Evolutionary conservation across 345 rosid genomes (phyloP).

Genomic region (Boechera stricta): DNA sequence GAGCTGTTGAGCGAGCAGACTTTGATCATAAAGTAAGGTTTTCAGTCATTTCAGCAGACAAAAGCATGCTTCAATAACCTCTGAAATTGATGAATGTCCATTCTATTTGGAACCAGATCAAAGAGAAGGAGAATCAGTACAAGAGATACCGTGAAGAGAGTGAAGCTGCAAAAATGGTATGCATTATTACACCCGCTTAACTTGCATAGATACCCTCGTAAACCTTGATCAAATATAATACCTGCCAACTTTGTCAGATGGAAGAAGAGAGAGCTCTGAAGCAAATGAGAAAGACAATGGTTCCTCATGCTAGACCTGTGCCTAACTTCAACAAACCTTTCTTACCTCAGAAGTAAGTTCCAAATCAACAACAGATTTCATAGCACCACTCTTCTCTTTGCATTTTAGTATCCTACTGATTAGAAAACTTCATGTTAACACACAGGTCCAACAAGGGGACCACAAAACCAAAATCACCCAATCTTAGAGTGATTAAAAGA

Average conservation of each 20-base stretch:
- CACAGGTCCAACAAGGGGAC: constrained; percentile 69
- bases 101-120: constrained; percentile 59
- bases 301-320: constrained; percentile 86
- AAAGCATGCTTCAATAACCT: constrained; percentile 1
- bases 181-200: neutral
- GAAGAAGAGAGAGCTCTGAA: constrained; percentile 93
- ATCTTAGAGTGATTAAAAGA: constrained; percentile 48
- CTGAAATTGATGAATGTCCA: neutral
- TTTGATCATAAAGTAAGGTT: constrained; percentile 82
- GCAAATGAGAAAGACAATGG: constrained; percentile 89
- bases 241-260: constrained; percentile 51
- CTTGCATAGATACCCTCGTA: neutral
- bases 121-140: constrained; percentile 81
- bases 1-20: constrained; percentile 86
- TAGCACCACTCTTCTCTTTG: neutral
- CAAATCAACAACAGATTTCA: neutral
- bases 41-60: constrained; percentile 11
- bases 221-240: neutral
- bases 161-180: constrained; percentile 85
- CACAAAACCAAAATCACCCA: constrained; percentile 83
- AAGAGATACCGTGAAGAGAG: constrained; percentile 96
- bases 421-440: neutral
- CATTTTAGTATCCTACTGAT: neutral
- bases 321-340: constrained; percentile 89
- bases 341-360: constrained; percentile 57